Evolutionary conservation across 2,329 filamentous ascomycete species (phyloP), one percentile per base, ranked within the genome.

Genomic region (Fusarium anthophilum): DNA sequence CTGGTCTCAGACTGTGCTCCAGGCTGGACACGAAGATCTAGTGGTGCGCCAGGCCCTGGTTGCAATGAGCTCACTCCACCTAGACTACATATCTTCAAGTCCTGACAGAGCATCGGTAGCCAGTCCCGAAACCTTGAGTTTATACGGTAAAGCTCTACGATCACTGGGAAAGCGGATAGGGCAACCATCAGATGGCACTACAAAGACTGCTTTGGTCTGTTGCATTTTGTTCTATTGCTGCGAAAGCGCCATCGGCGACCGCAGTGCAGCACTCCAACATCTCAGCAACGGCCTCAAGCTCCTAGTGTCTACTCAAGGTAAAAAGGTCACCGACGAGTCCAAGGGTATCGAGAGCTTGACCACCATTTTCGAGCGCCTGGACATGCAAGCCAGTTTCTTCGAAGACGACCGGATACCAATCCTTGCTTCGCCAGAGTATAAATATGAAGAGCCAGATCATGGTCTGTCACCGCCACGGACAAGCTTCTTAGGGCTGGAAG

Each of bases 331-430:
- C 7, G 18, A 43, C 1, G 24, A 30, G 8, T 43, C n/a, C 3
- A 39, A n/a, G 9, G 30, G 43, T 3, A 48, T 55, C 3, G 41
- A 22, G 18, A n/a, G 9, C 4, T 5, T 75, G 2, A 56, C 35
- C 3, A 24, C 50, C 6, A 18, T 73, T 0, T 43, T 75, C 12
- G 69, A 63, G 6, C 54, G 70, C 6, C 61, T 75, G 2, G 73
- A 75, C 15, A 56, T 75, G 47, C 69, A 75, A 44, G 73, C 73
- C 9, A 70, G 62, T 20, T 66, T 75, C 43, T 75, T 75, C 14
- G 54, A 75, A 22, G 73, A 75, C 18, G 66, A 68, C 15, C 63
- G 73, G 4, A 24, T 48, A 6, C 72, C 73, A 1, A 28, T 71
- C 6, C 35, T 75, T 22, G 58, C 30, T 6, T 35, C 70, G 6